Conservation (phyloP, 2,329 filamentous ascomycete species). For the Arthrinium phaeospermum region DNA sequence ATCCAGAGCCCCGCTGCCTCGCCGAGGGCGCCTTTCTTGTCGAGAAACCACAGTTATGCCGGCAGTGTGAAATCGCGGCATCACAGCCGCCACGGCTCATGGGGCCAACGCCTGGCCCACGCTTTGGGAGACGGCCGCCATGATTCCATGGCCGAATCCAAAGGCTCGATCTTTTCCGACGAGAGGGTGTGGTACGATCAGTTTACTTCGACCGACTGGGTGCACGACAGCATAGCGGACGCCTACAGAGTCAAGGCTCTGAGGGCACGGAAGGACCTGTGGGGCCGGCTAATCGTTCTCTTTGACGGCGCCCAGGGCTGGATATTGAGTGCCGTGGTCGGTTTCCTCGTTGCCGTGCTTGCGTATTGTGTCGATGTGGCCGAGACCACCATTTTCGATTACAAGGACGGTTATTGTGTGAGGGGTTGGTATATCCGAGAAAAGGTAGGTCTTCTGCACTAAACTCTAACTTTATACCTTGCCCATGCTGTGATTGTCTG, state of each 20-base stretch:
- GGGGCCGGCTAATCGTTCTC: constrained; percentile 76
- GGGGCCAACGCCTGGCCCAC: constrained; percentile 65
- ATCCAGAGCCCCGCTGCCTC: constrained; percentile 20
- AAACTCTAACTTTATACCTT: neutral
- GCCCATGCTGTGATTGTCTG: neutral
- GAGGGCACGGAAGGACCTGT: constrained; percentile 80
- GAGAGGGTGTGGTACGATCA: constrained; percentile 99
- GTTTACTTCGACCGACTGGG: constrained; percentile 97
- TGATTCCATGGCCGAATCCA: constrained; percentile 67
- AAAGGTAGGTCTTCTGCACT: constrained; percentile 52
- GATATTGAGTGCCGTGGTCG: constrained; percentile 90
- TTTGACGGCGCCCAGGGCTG: constrained; percentile 93
- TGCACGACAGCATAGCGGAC: constrained; percentile 95
- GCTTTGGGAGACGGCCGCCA: constrained; percentile 62
- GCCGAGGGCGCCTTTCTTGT: constrained; percentile 28
- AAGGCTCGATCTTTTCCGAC: constrained; percentile 71
- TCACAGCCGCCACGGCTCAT: constrained; percentile 64
- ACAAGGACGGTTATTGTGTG: constrained; percentile 86
- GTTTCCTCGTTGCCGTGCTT: constrained; percentile 80
- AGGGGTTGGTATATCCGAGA: constrained; percentile 75
- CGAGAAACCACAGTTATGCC: constrained; percentile 51
- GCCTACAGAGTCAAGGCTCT: constrained; percentile 87
- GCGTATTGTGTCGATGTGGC: constrained; percentile 91
- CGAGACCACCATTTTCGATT: constrained; percentile 85
- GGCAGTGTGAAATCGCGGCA: constrained; percentile 47